Base-by-base conservation (phyloP, 2,329 filamentous ascomycete genomes). In the Beauveria bassiana region DNA sequence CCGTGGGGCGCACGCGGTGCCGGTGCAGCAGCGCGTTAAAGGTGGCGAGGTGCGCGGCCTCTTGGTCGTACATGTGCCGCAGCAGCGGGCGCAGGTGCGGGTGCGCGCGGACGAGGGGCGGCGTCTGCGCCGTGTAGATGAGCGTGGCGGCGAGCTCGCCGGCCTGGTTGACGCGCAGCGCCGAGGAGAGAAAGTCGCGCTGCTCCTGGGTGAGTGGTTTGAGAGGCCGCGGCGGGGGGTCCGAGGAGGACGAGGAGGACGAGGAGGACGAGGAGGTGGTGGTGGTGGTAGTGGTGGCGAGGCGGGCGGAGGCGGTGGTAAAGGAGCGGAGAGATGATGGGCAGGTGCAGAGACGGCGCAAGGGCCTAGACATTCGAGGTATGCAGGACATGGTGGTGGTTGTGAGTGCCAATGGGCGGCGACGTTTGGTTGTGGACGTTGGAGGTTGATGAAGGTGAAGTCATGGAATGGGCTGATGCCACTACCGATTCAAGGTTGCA, bases 11-110 rank as follows among this genome's bases (percentile, higher is more conserved):
- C 57, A 99, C 86, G 61, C 92, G 91, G 74, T 98, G 95, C 69
- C 87, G 89, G 20, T 89, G 86, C 5, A 98, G 79, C 28, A 98
- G 82, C 3, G 79, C 70, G 74, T 96, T 96, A 82, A 98, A 99
- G 42, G 87, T 95, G 4, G 78, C 75, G 68, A 98, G 86, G 75
- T 99, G 95, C 9, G 86, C 88, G 14, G 85, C 91, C 79, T 99
- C 95, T 74, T 99, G 95, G 69, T 95, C 91, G 79, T 96, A 93
- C 95, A 99, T 99, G 81, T 98, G 95, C 68, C 87, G 85, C 91
- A 99, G 96, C 38, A 98, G 78, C 0, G 91, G 89, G 7, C 91
- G 88, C 20, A 99, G 86, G 71, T 96, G 90, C 1, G 95, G 93
- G 72, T 97, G 88, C 5, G 88, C 84, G 66, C 85, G 83, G 61